phyloP scores from a whole-genome alignment of 805 yeast species.

The Metschnikowia sp. region DNA sequence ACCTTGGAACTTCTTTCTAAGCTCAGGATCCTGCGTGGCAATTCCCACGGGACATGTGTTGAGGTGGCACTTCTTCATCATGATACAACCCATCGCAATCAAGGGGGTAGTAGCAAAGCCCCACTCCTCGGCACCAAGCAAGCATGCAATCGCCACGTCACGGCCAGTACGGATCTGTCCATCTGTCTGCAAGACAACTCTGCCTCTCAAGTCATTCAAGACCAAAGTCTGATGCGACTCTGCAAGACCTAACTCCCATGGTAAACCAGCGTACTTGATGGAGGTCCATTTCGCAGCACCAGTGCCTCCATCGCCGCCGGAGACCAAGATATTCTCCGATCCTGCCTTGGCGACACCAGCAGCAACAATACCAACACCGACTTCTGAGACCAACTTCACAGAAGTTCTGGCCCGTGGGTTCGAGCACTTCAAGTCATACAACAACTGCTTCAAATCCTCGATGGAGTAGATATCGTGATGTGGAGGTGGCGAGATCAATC shows the following conservation, averaged over 20 bases:
- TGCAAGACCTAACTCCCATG: conserved; percentile 98
- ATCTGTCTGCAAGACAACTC: conserved; percentile 95
- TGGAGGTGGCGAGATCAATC: conserved; percentile 96
- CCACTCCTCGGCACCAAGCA: conserved; percentile 98
- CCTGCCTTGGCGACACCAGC: conserved; percentile 99
- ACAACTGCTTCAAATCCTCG: conserved; percentile 94
- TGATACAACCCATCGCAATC: conserved; percentile 95
- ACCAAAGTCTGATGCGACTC: conserved; percentile 98
- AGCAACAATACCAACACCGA: conserved; percentile 98
- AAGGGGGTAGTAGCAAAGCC: conserved; percentile 97
- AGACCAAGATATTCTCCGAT: conserved; percentile 91
- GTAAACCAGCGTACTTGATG: conserved; percentile 94
- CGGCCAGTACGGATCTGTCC: conserved; percentile 97
- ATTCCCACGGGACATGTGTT: conserved; percentile 97
- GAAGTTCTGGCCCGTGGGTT: conserved; percentile 97
- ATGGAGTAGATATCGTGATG: conserved; percentile 98
- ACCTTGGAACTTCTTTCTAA: conserved; percentile 89
- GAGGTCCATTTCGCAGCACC: conserved; percentile 99
- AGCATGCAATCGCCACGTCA: conserved; percentile 93
- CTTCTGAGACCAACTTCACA: conserved; percentile 94
- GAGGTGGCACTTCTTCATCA: conserved; percentile 90
- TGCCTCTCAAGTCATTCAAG: conserved; percentile 90
- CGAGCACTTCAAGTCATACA: conserved; percentile 93
- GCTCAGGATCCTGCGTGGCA: conserved; percentile 96
- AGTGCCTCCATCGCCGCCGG: conserved; percentile 99